Conservation (phyloP, 2,329 filamentous ascomycete species). For the Neurospora crassa region DNA sequence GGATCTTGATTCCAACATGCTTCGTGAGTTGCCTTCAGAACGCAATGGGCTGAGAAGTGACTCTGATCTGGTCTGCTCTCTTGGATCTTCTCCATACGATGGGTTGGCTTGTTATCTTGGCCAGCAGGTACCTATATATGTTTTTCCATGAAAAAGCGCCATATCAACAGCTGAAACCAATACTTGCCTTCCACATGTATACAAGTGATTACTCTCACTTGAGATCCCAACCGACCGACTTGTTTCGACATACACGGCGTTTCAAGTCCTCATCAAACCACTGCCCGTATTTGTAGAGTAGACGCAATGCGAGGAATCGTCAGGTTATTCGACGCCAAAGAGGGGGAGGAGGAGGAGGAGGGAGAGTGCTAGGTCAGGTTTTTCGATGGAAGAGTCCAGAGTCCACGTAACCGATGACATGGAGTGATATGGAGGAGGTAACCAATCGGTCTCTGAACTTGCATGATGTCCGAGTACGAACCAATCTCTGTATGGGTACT, state of each 20-base stretch:
- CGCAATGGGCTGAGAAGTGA: not conserved
- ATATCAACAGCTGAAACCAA: not conserved
- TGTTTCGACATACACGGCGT: not conserved
- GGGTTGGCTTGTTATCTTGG: not conserved
- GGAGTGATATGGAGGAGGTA: too few species aligned
- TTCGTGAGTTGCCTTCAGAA: not conserved
- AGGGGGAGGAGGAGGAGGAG: not conserved
- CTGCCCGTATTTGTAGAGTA: not conserved
- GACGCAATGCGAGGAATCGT: too few species aligned
- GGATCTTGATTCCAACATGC: not conserved
- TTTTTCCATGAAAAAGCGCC: not conserved
- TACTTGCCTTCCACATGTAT: not conserved
- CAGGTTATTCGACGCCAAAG: too few species aligned
- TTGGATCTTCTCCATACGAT: too few species aligned
- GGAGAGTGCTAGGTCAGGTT: not conserved
- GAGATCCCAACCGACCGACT: too few species aligned
- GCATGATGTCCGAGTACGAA: not conserved
- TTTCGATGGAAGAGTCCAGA: too few species aligned
- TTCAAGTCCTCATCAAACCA: not conserved
- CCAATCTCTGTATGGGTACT: not conserved
- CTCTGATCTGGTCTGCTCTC: not conserved
- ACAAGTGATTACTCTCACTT: too few species aligned
- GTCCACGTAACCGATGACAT: too few species aligned
- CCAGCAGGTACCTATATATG: too few species aligned
- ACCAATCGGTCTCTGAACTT: not conserved